phyloP scores from a whole-genome alignment of 2,329 filamentous ascomycete genomes.

The Aspergillus flavus region DNA sequence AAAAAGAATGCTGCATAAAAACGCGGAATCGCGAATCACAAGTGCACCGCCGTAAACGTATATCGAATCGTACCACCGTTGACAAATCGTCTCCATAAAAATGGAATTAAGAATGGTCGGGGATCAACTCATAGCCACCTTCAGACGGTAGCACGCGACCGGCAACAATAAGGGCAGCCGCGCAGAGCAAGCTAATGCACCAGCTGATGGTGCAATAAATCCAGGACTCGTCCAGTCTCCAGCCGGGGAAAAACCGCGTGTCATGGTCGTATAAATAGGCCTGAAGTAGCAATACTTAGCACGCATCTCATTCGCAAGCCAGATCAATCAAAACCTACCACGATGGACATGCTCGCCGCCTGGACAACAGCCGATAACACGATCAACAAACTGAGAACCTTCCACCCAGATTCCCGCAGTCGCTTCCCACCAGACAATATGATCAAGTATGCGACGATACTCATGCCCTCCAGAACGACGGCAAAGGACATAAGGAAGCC shows the following conservation, averaged over 20 bases:
- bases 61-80: background rate
- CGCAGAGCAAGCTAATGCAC: slow-evolving; percentile 56
- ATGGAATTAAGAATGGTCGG: slow-evolving; percentile 34
- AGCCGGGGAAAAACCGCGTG: slow-evolving; percentile 79
- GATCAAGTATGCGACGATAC: slow-evolving; percentile 76
- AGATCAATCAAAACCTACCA: slow-evolving; percentile 61
- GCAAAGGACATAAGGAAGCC: slow-evolving; percentile 87
- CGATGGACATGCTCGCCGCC: slow-evolving; percentile 75
- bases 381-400: slow-evolving; percentile 69
- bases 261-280: slow-evolving; percentile 83
- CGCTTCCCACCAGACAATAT: slow-evolving; percentile 78
- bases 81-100: background rate
- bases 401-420: slow-evolving; percentile 81
- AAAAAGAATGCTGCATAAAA: background rate
- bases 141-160: slow-evolving; percentile 74
- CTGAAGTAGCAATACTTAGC: slow-evolving; percentile 47
- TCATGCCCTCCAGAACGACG: slow-evolving; percentile 78
- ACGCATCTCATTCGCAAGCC: background rate
- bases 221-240: slow-evolving; percentile 79
- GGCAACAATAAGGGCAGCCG: slow-evolving; percentile 63
- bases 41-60: background rate
- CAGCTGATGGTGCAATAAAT: slow-evolving; percentile 68
- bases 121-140: slow-evolving; percentile 82
- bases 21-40: background rate
- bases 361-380: slow-evolving; percentile 68